A percentile compares a stretch with the other conserved stretches of the same genome.
These are phyloP conservation scores for Sabuloglossum arenarium DNA, from an alignment of 495 filamentous ascomycete species.

Conservation along the genomic window DNA sequence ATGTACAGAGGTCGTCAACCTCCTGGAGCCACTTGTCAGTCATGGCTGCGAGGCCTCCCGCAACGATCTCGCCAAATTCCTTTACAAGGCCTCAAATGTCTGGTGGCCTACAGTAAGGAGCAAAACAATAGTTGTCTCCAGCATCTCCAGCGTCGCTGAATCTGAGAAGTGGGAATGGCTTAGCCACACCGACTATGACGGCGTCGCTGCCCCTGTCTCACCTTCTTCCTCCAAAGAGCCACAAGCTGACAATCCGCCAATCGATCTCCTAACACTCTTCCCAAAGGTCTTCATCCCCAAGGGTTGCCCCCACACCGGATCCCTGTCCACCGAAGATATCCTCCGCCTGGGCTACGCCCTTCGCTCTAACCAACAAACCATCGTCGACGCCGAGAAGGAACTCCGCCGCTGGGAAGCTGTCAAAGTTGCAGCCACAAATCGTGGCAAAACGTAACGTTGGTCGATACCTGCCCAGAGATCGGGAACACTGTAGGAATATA, in stretches of 20 bases:
- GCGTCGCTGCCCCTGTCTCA: not conserved
- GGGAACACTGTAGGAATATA: too few relatives aligned
- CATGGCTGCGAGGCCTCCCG: not conserved
- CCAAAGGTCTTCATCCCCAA: not conserved
- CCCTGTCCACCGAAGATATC: not conserved
- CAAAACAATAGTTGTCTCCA: not conserved
- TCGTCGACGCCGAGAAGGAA: not conserved
- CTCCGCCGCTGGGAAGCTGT: not conserved
- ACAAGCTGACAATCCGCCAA: constrained; percentile 1
- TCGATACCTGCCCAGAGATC: not conserved
- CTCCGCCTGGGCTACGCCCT: not conserved
- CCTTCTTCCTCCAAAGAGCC: not conserved
- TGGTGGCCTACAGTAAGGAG: not conserved
- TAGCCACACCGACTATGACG: not conserved
- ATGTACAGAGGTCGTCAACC: too few relatives aligned
- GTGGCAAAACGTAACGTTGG: not conserved
- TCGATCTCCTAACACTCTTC: constrained; percentile 1
- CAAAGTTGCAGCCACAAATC: not conserved
- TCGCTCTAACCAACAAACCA: not conserved
- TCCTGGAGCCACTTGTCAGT: not conserved
- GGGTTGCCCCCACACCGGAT: not conserved
- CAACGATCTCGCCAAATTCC: not conserved
- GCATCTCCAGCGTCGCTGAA: not conserved
- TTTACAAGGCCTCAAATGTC: not conserved
- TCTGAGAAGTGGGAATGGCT: not conserved